Evolutionary conservation across 495 filamentous ascomycete genomes (phyloP), one percentile per base, ranked within the genome.

Genomic region (Penicillium cataractarum): DNA sequence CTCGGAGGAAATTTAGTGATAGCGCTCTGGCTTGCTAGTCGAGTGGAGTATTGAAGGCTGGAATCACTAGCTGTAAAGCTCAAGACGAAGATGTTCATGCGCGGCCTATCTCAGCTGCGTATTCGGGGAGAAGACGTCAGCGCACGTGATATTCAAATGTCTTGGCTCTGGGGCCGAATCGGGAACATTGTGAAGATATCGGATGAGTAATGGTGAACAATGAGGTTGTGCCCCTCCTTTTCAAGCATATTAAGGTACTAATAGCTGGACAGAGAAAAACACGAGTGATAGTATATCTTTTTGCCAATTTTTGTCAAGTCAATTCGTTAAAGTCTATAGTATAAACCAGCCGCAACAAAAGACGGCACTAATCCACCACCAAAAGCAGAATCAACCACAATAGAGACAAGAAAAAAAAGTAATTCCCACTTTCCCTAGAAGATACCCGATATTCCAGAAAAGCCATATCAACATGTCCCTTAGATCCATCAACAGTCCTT

Each of bases 281-380:
- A 9, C 13, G 3, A 24, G 24, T 29, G 19, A 5, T n/a, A 22
- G 22, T 32, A 13, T 21, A 6, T 56, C 42, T 8, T 19, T 19
- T 12, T 26, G 33, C 35, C 39, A 21, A 48, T 12, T 63, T 63
- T 63, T 49, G 29, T 58, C 53, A 60, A 67, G 52, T 63, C 57
- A 64, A 64, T 67, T 68, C 65, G 65, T 68, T 68, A 68, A 44
- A 61, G 58, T 68, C 65, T 68, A 68, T 68, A 67, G 44, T 63
- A 55, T 60, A 60, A 55, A 40, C 51, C 21, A 51, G 40, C 55
- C 40, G 55, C 27, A 35, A 35, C 9, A n/a, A 33, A 54, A 3
- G 40, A 53, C 29, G n/a, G 33, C 31, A 39, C 40, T 21, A 44
- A 46, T 39, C 35, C 13, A 39, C 13, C 15, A 39, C 57, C 29